Base-by-base conservation (phyloP, 2,329 filamentous ascomycete species). In the Trichophyton simii region DNA sequence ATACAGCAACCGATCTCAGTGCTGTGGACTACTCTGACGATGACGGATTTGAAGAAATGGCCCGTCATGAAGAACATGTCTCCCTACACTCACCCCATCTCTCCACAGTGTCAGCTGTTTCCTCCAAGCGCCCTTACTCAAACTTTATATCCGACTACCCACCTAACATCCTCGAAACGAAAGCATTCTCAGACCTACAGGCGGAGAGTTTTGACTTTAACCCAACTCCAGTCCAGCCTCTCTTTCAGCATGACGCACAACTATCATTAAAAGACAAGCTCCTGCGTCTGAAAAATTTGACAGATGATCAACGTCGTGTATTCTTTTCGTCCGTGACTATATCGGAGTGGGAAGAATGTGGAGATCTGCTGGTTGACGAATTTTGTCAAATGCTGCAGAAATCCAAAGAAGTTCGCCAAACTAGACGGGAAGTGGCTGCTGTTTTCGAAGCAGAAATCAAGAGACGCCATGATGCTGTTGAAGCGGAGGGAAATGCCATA, bases 271-370 rank as follows among this genome's bases (percentile, higher is more conserved):
- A 70, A 22, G 72, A 75, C 48, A 75, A 72, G 44, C 68, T 77
- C 7, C 68, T 69, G 9, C 68, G 73, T 25, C 68, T 78, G 22
- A 66, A 76, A 31, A 68, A 64, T 3, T 68, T 75, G 13, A 67
- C 72, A 22, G 70, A 71, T 0, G 58, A 71, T 28, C 72, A 78
- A 2, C 80, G 83, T 63, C 69, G 70, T 2, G 65, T 71, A 0
- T 83, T 84, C 69, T 79, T 86, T 64, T 71, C 73, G 1, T 77
- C 75, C 8, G 73, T 86, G 46, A 71, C 74, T 0, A 76, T 84
- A 15, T 70, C 75, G 2, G 77, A 85, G 64, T 85, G 83, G 81
- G 83, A 86, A 70, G 78, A 83, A 54, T 80, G 82, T 22, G 83
- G 83, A 2, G 81, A 84, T 62, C 82, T 83, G 77, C 79, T 86